Evolutionary conservation across 1,139 yeast genomes (phyloP).

Genomic region (Zhuliangozyma parablackwelliae): DNA sequence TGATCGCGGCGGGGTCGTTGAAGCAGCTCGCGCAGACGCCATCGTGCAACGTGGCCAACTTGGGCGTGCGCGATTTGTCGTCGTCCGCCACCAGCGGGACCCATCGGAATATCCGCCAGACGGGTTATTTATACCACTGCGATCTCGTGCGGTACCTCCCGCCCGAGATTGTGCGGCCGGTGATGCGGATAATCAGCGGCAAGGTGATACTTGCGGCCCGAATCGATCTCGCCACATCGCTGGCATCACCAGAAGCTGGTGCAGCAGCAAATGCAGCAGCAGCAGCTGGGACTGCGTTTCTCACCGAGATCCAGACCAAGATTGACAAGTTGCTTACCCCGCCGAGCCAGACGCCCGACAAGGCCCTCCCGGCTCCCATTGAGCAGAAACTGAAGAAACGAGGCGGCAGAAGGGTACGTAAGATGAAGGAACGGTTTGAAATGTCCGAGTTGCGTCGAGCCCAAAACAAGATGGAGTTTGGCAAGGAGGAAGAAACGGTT

Average conservation of each 20-base stretch:
- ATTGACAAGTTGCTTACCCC: constrained; percentile 74
- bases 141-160: constrained; percentile 55
- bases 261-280: no score
- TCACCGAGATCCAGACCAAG: constrained; percentile 54
- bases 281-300: constrained; percentile 51
- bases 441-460: constrained; percentile 79
- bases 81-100: constrained; percentile 19
- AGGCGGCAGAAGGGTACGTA: constrained; percentile 79
- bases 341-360: constrained; percentile 63
- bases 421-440: constrained; percentile 75
- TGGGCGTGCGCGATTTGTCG: constrained; percentile 63
- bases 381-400: constrained; percentile 78
- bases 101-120: constrained; percentile 45
- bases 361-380: constrained; percentile 80
- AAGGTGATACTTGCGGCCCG: constrained; percentile 82
- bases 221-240: constrained; percentile 53
- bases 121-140: constrained; percentile 59
- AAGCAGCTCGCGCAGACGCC: constrained; percentile 68
- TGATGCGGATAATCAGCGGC: constrained; percentile 75
- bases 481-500: constrained; percentile 61
- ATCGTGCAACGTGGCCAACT: constrained; percentile 75
- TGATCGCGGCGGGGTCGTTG: constrained; percentile 70
- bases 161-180: constrained; percentile 58
- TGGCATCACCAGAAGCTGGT: constrained; percentile 2
- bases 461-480: constrained; percentile 82